These are phyloP conservation scores for Melocanna baccifera DNA, from an alignment of 176 grass and related monocot genomes.

Conservation along the genomic window DNA sequence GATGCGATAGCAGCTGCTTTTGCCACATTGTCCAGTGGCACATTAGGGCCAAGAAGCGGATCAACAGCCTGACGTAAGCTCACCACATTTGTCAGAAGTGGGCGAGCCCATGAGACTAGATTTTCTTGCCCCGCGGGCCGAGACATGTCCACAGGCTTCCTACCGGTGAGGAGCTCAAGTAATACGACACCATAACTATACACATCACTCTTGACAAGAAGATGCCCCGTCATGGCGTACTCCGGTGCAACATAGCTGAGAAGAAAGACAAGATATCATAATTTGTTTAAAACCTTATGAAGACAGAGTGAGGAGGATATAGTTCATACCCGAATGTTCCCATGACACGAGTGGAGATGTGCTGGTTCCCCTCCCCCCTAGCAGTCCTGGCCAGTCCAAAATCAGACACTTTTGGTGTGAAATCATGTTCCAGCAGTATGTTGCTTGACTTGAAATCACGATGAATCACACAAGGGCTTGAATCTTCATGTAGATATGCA, in stretches of 20 bases:
- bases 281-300: background rate
- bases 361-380: slow-evolving; percentile 74
- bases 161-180: slow-evolving; percentile 92
- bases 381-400: slow-evolving; percentile 88
- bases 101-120: slow-evolving; percentile 88
- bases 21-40: slow-evolving; percentile 65
- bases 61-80: slow-evolving; percentile 64
- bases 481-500: slow-evolving; percentile 95
- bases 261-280: slow-evolving; percentile 3
- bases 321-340: slow-evolving; percentile 83
- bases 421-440: slow-evolving; percentile 91
- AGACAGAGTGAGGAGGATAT: background rate
- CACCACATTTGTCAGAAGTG: slow-evolving; percentile 74
- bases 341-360: slow-evolving; percentile 96
- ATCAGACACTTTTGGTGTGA: slow-evolving; percentile 91
- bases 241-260: slow-evolving; percentile 85
- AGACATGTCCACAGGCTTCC: slow-evolving; percentile 92
- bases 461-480: slow-evolving; percentile 93
- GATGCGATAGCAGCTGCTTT: slow-evolving; percentile 91
- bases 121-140: slow-evolving; percentile 80
- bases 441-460: slow-evolving; percentile 99
- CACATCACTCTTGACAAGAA: slow-evolving; percentile 96
- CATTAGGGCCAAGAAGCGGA: slow-evolving; percentile 55
- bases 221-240: slow-evolving; percentile 97
- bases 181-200: slow-evolving; percentile 98